Evolutionary conservation across 345 rosid species (phyloP).

Genomic region (Arabidopsis thaliana): TAIR10.1 NC_003074.8:6551001-6551500

Average conservation of each 20-base stretch:
- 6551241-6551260: conserved; percentile 12
- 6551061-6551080: conserved; percentile 36
- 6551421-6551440: conserved; percentile 31
- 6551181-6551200: conserved; percentile 3
- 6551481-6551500: not conserved
- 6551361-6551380: not conserved
- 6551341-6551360: conserved; percentile 16
- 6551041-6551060: conserved; percentile 27
- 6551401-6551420: not conserved
- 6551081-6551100: conserved; percentile 10
- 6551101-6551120: conserved; percentile 15
- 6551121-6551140: not conserved
- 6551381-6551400: not conserved
- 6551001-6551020: conserved; percentile 30
- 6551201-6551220: conserved; percentile 1
- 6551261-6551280: conserved; percentile 23
- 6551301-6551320: conserved; percentile 19
- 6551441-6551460: conserved; percentile 16
- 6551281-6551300: not conserved
- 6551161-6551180: conserved; percentile 26
- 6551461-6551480: not conserved
- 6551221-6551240: not conserved
- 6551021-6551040: conserved; percentile 4
- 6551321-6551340: conserved; percentile 4
- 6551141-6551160: not conserved